Conservation (phyloP, 2,329 filamentous ascomycete genomes). For the Dryadomyces quercus-mongolicae region DNA sequence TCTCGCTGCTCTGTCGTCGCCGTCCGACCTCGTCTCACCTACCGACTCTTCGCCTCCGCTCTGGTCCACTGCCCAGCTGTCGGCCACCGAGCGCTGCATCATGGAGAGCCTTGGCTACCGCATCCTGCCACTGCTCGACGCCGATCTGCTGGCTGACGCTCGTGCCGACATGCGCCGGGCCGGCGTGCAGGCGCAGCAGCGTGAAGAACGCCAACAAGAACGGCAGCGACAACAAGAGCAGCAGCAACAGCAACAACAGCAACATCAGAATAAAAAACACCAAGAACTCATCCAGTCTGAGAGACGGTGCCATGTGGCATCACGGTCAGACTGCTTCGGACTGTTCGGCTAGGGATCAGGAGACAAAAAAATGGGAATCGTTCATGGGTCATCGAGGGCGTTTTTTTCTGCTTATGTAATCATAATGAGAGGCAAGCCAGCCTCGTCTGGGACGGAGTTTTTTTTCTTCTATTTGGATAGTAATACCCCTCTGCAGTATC, state of each 20-base stretch:
- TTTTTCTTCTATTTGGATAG: background rate
- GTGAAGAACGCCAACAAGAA: background rate
- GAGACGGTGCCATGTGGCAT: constrained; percentile 2
- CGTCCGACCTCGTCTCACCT: background rate
- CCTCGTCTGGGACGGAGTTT: background rate
- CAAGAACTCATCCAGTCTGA: background rate
- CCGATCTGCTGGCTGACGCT: constrained; percentile 43
- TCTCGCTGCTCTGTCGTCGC: background rate
- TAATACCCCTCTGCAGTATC: background rate
- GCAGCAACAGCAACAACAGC: background rate
- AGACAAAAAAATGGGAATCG: background rate
- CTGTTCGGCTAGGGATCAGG: background rate
- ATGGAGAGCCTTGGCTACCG: constrained; percentile 53
- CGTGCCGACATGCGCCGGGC: constrained; percentile 53
- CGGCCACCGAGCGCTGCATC: constrained; percentile 50
- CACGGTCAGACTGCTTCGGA: constrained; percentile 1
- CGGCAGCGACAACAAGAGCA: background rate
- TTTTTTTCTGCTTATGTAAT: background rate
- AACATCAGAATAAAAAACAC: constrained; percentile 2
- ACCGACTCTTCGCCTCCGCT: constrained; percentile 11
- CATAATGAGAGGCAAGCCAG: background rate
- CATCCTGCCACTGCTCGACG: constrained; percentile 47
- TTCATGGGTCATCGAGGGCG: background rate
- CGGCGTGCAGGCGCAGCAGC: constrained; percentile 16
- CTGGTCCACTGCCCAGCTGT: constrained; percentile 52